Percentiles rank a stretch among this genome's conserved stretches.
These are phyloP conservation scores for Penicillium lividum DNA, from an alignment of 495 filamentous ascomycete species.

Conservation along the genomic window DNA sequence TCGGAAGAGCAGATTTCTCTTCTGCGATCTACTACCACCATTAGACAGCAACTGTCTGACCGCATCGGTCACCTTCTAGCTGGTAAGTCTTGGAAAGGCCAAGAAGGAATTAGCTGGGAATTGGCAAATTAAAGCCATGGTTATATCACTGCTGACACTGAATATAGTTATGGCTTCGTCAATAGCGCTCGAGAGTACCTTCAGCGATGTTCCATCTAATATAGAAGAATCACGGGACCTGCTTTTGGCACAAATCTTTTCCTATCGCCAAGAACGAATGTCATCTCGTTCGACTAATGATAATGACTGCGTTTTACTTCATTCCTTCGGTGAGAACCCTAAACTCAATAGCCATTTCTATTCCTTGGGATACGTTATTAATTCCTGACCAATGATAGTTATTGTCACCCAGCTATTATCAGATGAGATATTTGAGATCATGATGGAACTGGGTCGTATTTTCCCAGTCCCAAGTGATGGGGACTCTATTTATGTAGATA, in stretches of 20 bases:
- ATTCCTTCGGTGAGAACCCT: conserved; percentile 62
- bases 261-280: conserved; percentile 71
- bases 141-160: neutral
- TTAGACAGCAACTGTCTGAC: conserved; percentile 74
- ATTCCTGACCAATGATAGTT: no score
- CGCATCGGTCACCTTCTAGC: conserved; percentile 93
- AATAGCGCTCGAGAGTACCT: conserved; percentile 88
- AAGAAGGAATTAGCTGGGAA: no score
- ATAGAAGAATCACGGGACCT: conserved; percentile 77
- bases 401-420: no score
- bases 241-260: conserved; percentile 82
- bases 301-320: conserved; percentile 69
- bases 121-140: neutral
- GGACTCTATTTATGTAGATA: no score
- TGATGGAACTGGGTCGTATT: no score
- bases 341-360: no score
- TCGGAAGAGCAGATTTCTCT: conserved; percentile 78
- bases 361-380: no score
- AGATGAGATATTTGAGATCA: no score
- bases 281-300: conserved; percentile 54
- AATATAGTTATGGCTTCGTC: conserved; percentile 79
- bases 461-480: no score
- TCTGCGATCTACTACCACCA: conserved; percentile 72
- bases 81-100: conserved; percentile 47
- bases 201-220: conserved; percentile 83